Conservation (phyloP, 1,284 basidiomycete species). For the Trichosporon sp. region DNA sequence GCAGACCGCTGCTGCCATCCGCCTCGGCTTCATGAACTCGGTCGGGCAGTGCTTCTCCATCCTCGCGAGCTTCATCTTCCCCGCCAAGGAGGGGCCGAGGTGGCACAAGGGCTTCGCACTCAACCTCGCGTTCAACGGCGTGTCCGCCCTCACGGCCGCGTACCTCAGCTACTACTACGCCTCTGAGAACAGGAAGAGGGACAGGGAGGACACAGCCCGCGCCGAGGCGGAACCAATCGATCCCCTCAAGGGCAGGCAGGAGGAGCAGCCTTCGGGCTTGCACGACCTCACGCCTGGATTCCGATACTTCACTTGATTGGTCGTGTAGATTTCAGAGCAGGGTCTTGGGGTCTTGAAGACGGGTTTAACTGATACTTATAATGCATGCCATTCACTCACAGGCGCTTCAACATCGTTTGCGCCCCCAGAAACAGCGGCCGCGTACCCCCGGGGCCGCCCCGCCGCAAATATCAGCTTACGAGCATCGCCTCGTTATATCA, state of each 20-base stretch:
- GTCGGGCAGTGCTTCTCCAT: slow-evolving; percentile 33
- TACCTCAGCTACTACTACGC: slow-evolving; percentile 15
- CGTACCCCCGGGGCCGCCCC: background rate
- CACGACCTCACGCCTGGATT: slow-evolving; percentile 18
- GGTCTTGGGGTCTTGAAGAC: background rate
- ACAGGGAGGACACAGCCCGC: background rate
- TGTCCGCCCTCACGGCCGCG: slow-evolving; percentile 9
- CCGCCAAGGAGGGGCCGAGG: slow-evolving; percentile 17
- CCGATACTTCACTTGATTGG: slow-evolving; percentile 14
- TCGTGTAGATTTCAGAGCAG: background rate
- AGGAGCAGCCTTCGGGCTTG: slow-evolving; percentile 7
- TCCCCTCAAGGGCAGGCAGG: background rate
- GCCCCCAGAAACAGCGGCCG: no score
- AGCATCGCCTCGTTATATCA: background rate
- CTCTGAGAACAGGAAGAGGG: slow-evolving; percentile 9
- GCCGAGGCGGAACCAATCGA: background rate
- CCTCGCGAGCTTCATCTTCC: slow-evolving; percentile 27
- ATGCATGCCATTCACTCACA: background rate
- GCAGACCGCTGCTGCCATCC: slow-evolving; percentile 14
- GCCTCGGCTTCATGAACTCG: slow-evolving; percentile 43
- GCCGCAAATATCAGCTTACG: background rate
- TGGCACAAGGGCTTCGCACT: slow-evolving; percentile 25
- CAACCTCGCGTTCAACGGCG: slow-evolving; percentile 17
- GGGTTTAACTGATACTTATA: background rate
- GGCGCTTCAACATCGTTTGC: background rate